Base-by-base conservation (phyloP, 495 filamentous ascomycete species). In the Letharia lupina region DNA sequence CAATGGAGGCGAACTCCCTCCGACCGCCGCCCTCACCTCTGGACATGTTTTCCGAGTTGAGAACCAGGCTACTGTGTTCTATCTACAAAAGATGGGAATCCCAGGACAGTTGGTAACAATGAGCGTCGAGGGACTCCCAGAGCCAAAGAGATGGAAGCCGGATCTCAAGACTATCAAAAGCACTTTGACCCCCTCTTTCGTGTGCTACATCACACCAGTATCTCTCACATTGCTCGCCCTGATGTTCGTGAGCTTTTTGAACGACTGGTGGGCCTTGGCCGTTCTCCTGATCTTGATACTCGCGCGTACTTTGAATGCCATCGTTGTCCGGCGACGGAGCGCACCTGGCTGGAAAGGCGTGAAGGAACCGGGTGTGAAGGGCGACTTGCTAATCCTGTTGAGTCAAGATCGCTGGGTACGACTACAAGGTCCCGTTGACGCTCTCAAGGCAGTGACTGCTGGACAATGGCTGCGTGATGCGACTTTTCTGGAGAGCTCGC, bases 401-500 rank as follows among this genome's bases (percentile, higher is more conserved):
- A 74, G 71, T 31, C 76, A 77, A 44, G 78, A 78, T 60, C 72
- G 76, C 20, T 81, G 76, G 70, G 75, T 87, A 5, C 73, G 78
- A 4, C 74, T 88, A 60, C 76, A 75, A 42, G 86, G 86, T 28
- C 61, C 68, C 35, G 77, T 82, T 3, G 77, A 80, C 52, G 84
- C 86, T 65, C 75, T 87, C 12, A 82, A 84, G 64, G 82, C 83
- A 45, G 78, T 87, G 63, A 87, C 83, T 4, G 75, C 78, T 3
- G 78, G 79, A 2, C 71, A 77, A 41, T 88, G 84, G 85, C 73
- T 87, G 37, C 75, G 79, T 13, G 76, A 81, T 45, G 78, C 79
- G 67, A 84, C 80, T 0, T 69, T 74, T 39, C 33, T 79, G 28
- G 84, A 87, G 67, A 77, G 78, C 35, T 81, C 75, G 41, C 64